These are phyloP conservation scores for Hypomyces perniciosus DNA, from an alignment of 2,329 filamentous ascomycete genomes.

Conservation along the genomic window DNA sequence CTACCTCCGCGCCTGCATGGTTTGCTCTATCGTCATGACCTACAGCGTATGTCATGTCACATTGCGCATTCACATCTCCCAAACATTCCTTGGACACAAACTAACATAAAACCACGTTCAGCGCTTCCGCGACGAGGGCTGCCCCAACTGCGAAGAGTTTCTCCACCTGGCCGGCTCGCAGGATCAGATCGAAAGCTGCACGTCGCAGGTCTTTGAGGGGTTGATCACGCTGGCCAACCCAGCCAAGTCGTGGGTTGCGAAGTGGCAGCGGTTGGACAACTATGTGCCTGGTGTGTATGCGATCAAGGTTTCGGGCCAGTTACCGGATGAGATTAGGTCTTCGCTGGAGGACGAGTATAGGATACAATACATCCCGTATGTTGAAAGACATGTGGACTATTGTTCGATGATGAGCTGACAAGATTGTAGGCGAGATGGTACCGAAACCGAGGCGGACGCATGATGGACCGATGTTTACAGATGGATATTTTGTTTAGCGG, in stretches of 20 bases:
- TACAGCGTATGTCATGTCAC: conserved; percentile 52
- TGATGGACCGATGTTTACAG: conserved; percentile 13
- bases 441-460: conserved; percentile 43
- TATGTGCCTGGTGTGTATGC: conserved; percentile 91
- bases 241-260: conserved; percentile 86
- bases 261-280: conserved; percentile 85
- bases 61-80: neutral
- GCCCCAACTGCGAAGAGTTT: conserved; percentile 94
- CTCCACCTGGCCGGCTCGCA: conserved; percentile 72
- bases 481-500: conserved; percentile 12
- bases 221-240: conserved; percentile 81
- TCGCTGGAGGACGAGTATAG: conserved; percentile 58
- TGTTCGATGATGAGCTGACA: conserved; percentile 5
- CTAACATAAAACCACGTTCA: conserved; percentile 28
- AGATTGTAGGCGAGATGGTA: conserved; percentile 47
- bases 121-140: conserved; percentile 83
- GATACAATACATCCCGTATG: conserved; percentile 61
- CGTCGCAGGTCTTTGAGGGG: conserved; percentile 92
- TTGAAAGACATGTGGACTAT: conserved; percentile 38
- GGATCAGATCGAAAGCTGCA: conserved; percentile 86
- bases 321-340: conserved; percentile 59
- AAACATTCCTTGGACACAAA: neutral
- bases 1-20: conserved; percentile 94
- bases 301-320: conserved; percentile 82
- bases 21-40: conserved; percentile 91